phyloP scores from a whole-genome alignment of 257 asterid genomes.

The Nicotiana obtusifolia region DNA sequence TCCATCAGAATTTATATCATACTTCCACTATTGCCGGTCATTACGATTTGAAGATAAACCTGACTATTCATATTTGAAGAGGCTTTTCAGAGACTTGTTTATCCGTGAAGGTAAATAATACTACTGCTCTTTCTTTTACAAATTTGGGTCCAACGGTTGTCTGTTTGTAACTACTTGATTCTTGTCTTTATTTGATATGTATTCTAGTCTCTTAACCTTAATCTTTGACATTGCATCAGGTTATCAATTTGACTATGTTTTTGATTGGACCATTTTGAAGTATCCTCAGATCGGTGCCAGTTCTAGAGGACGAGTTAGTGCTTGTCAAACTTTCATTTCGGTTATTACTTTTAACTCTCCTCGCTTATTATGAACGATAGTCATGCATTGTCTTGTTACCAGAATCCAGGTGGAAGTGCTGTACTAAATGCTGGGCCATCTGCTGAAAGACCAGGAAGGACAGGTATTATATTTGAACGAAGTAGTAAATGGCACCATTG shows the following conservation, averaged over 20 bases:
- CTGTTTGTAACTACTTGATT: background rate
- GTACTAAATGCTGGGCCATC: conserved; percentile 63
- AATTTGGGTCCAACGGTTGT: background rate
- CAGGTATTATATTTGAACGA: conserved; percentile 38
- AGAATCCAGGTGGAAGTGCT: conserved; percentile 64
- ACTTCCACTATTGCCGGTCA: conserved; percentile 89
- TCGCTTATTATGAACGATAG: conserved; percentile 8
- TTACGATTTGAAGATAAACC: conserved; percentile 90
- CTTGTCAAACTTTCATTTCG: conserved; percentile 10
- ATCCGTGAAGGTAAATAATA: conserved; percentile 75
- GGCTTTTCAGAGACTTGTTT: conserved; percentile 91
- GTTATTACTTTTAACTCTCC: background rate
- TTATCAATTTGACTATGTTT: conserved; percentile 91
- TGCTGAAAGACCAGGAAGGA: conserved; percentile 72
- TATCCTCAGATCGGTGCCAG: conserved; percentile 89
- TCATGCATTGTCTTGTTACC: conserved; percentile 21
- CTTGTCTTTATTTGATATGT: conserved; percentile 1
- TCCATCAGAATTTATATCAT: conserved; percentile 84
- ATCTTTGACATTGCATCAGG: conserved; percentile 37
- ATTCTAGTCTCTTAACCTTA: conserved; percentile 5
- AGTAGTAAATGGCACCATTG: background rate
- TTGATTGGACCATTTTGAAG: conserved; percentile 95
- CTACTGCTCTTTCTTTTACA: background rate
- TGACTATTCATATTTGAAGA: conserved; percentile 86
- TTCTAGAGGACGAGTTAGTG: conserved; percentile 69